Conservation (phyloP, 768 basidiomycete species). For the Russula sp. region DNA sequence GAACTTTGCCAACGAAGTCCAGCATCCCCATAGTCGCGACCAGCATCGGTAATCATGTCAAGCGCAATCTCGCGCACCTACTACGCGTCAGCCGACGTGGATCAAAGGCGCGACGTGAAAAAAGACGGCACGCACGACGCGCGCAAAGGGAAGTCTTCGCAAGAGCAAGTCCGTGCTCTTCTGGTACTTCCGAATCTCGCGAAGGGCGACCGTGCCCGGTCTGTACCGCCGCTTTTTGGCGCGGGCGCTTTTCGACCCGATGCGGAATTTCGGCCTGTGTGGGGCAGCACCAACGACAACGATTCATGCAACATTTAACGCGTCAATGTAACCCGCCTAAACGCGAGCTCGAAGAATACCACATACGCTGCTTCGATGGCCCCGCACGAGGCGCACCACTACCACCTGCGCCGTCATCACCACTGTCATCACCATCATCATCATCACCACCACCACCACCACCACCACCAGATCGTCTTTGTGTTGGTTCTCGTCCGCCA, state of each 20-base stretch:
- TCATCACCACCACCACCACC: neutral
- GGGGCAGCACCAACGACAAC: neutral
- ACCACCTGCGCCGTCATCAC: conserved; percentile 2
- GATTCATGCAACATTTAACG: neutral
- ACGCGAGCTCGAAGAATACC: neutral
- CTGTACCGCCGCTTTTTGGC: conserved; percentile 57
- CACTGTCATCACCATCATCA: conserved; percentile 6
- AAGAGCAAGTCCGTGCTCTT: conserved; percentile 88
- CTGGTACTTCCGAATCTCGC: conserved; percentile 93
- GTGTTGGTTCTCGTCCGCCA: conserved; percentile 42
- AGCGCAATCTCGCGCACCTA: conserved; percentile 94
- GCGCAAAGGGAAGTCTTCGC: conserved; percentile 86
- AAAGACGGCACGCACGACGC: conserved; percentile 57
- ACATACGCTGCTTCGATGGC: conserved; percentile 25
- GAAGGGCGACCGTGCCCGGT: conserved; percentile 85
- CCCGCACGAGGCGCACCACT: conserved; percentile 18
- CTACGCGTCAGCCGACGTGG: neutral
- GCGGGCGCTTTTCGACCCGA: conserved; percentile 38
- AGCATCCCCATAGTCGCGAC: conserved; percentile 53
- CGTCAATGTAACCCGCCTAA: conserved; percentile 1
- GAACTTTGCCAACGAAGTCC: conserved; percentile 93
- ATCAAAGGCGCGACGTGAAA: neutral
- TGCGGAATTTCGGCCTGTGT: conserved; percentile 20
- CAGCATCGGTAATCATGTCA: conserved; percentile 82
- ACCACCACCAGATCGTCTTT: neutral